phyloP scores from a whole-genome alignment of 805 yeast genomes.

The Hanseniaspora vineae region DNA sequence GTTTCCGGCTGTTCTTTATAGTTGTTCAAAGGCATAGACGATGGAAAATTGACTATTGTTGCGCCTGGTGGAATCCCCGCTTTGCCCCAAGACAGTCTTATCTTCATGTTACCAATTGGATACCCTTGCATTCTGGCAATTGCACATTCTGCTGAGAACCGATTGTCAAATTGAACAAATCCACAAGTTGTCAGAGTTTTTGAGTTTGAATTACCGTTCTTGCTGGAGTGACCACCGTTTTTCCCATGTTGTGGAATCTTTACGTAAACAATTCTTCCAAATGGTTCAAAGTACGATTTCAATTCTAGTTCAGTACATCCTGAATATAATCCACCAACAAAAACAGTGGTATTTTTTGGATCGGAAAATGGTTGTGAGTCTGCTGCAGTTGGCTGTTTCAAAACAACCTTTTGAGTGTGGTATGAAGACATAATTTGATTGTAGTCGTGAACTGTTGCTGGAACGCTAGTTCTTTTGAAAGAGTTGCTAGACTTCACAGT shows the following conservation, averaged over 20 bases:
- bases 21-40: not conserved
- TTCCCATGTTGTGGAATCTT: constrained; percentile 54
- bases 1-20: not conserved
- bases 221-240: constrained; percentile 12
- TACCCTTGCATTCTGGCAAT: constrained; percentile 82
- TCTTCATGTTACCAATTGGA: constrained; percentile 71
- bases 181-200: constrained; percentile 29
- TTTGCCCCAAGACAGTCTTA: constrained; percentile 83
- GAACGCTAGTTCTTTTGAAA: no score
- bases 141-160: constrained; percentile 77
- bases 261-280: constrained; percentile 66
- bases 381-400: constrained; percentile 27
- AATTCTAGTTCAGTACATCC: constrained; percentile 49
- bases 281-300: constrained; percentile 44
- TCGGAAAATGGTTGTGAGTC: constrained; percentile 57
- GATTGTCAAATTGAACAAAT: constrained; percentile 66
- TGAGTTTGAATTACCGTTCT: not conserved
- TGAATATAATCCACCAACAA: constrained; percentile 52
- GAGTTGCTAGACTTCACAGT: no score
- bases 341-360: constrained; percentile 67
- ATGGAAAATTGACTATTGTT: not conserved
- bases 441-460: constrained; percentile 4
- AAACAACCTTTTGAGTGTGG: constrained; percentile 4
- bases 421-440: constrained; percentile 2
- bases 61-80: constrained; percentile 24